phyloP scores from a whole-genome alignment of 2,329 filamentous ascomycete species.

The Cladobotryum mycophilum region DNA sequence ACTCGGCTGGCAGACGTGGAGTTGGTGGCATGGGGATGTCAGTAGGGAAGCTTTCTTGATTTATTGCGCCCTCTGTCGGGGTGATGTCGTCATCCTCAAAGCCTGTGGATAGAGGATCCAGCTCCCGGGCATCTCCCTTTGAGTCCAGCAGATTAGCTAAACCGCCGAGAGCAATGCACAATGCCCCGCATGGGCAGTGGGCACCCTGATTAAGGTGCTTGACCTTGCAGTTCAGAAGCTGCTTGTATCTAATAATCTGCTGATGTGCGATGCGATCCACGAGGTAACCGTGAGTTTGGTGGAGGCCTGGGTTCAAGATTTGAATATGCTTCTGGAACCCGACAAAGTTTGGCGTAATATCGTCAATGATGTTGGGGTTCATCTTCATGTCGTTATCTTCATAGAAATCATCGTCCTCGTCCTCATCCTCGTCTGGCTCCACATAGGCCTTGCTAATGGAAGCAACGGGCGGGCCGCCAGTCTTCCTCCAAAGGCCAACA shows the following conservation, averaged over 20 bases:
- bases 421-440: slow-evolving; percentile 48
- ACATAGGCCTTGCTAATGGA: slow-evolving; percentile 32
- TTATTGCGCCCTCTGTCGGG: slow-evolving; percentile 62
- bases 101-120: slow-evolving; percentile 50
- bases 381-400: slow-evolving; percentile 57
- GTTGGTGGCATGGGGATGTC: slow-evolving; percentile 81
- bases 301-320: slow-evolving; percentile 66
- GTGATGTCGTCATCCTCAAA: slow-evolving; percentile 58
- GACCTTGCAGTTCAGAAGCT: slow-evolving; percentile 61
- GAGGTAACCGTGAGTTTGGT: slow-evolving; percentile 51
- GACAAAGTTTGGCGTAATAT: slow-evolving; percentile 63
- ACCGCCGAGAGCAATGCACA: slow-evolving; percentile 65
- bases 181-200: slow-evolving; percentile 53
- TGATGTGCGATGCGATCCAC: slow-evolving; percentile 78
- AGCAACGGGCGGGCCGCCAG: slow-evolving; percentile 49
- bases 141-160: slow-evolving; percentile 55
- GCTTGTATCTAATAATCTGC: slow-evolving; percentile 73
- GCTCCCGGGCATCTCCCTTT: slow-evolving; percentile 51
- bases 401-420: slow-evolving; percentile 49
- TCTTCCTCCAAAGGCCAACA: slow-evolving; percentile 45
- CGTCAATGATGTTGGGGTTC: slow-evolving; percentile 58
- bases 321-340: slow-evolving; percentile 73
- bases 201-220: slow-evolving; percentile 60
- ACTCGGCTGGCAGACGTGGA: slow-evolving; percentile 69
- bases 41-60: slow-evolving; percentile 66